Conservation (phyloP, 352 stramenopile species). For the Ophiocytium majus region DNA sequence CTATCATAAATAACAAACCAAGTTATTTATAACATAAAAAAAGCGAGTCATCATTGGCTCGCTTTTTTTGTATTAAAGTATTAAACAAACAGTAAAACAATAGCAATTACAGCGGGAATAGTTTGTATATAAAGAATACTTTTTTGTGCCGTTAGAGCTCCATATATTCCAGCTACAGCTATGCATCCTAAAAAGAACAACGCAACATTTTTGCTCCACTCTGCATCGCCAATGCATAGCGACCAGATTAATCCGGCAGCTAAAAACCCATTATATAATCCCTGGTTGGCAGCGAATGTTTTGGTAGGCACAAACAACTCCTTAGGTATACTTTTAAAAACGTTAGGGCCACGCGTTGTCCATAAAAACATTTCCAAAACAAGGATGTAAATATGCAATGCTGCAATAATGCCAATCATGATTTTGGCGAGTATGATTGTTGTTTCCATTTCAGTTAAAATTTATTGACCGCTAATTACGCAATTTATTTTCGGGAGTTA, state of each 20-base stretch:
- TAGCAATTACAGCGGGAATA: too few relatives aligned
- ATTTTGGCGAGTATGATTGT: slow-evolving; percentile 12
- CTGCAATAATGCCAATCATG: background rate
- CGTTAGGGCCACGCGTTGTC: background rate
- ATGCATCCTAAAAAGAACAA: slow-evolving; percentile 6
- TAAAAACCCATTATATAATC: slow-evolving; percentile 14
- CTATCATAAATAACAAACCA: too few relatives aligned
- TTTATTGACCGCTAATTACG: too few relatives aligned
- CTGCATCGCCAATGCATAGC: background rate
- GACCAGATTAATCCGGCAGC: slow-evolving; percentile 6
- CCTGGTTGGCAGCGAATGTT: background rate
- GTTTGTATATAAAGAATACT: background rate
- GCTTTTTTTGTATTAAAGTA: too few relatives aligned
- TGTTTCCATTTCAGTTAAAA: too few relatives aligned
- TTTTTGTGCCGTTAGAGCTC: background rate
- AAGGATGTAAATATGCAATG: background rate
- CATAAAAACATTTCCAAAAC: slow-evolving; percentile 4
- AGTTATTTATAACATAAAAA: too few relatives aligned
- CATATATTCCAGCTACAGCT: slow-evolving; percentile 4
- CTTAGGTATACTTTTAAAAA: background rate
- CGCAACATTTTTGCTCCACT: background rate
- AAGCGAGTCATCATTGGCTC: too few relatives aligned
- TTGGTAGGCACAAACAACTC: background rate
- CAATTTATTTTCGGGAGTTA: too few relatives aligned
- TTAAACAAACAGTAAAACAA: too few relatives aligned